Evolutionary conservation across 225 moss, liverwort and hornwort genomes (phyloP).

Genomic region (Straminergon stramineum): DNA sequence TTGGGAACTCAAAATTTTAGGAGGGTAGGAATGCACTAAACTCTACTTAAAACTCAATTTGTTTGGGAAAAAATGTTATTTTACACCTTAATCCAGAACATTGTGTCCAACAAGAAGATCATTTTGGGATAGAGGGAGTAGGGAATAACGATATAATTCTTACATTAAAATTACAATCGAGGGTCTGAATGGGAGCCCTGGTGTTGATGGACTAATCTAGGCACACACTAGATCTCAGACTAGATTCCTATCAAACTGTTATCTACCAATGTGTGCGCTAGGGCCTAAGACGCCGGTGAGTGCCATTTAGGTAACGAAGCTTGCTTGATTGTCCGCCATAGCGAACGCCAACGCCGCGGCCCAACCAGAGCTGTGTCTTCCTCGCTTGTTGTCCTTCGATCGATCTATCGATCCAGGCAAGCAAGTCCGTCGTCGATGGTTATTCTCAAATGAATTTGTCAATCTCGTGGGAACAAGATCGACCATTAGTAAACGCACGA

Average conservation of each 20-base stretch:
- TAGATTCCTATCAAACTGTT: not conserved
- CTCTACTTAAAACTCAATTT: too few species aligned
- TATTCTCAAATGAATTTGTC: conserved; percentile 2
- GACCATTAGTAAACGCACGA: not conserved
- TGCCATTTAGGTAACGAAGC: not conserved
- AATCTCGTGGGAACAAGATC: not conserved
- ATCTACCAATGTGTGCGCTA: not conserved
- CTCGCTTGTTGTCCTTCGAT: not conserved
- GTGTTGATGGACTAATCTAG: not conserved
- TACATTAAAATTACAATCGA: not conserved
- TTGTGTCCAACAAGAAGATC: too few species aligned
- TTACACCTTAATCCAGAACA: too few species aligned
- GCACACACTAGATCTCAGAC: not conserved
- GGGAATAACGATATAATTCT: not conserved
- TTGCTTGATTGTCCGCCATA: not conserved
- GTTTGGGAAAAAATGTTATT: too few species aligned
- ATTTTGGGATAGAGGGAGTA: too few species aligned
- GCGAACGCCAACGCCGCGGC: not conserved
- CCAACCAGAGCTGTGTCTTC: not conserved
- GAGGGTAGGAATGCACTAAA: too few species aligned
- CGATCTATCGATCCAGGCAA: not conserved
- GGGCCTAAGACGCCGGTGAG: not conserved
- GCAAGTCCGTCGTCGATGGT: not conserved
- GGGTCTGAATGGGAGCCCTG: not conserved
- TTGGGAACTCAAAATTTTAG: too few species aligned